phyloP scores from a whole-genome alignment of 2,329 filamentous ascomycete species.

The Verticillium nonalfalfae region DNA sequence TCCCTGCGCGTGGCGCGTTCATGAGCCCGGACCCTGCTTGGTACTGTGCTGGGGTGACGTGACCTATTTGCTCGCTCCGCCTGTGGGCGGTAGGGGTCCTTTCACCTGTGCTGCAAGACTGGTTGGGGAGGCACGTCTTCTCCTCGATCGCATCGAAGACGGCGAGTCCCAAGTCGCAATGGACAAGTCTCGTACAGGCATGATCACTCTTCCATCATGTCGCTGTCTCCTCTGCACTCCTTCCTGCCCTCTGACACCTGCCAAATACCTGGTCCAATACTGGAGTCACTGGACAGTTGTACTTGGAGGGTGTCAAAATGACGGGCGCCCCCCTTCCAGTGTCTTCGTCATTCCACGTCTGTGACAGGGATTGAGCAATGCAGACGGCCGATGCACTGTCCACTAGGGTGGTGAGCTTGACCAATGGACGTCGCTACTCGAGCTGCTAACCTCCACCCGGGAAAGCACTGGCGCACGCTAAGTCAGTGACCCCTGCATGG shows the following conservation, averaged over 20 bases:
- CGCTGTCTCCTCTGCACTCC: no score
- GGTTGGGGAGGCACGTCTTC: no score
- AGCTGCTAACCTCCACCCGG: background rate
- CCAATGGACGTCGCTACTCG: background rate
- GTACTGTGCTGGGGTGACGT: background rate
- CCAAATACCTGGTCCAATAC: no score
- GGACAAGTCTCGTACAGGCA: no score
- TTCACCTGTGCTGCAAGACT: background rate
- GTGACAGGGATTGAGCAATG: background rate
- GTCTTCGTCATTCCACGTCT: constrained; percentile 2
- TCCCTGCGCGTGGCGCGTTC: background rate
- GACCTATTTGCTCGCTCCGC: background rate
- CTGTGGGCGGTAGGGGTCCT: background rate
- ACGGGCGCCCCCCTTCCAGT: background rate
- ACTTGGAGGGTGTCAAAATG: background rate
- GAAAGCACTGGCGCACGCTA: background rate
- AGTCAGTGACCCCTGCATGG: constrained; percentile 8
- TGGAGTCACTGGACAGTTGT: no score
- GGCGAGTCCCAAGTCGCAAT: no score
- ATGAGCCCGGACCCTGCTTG: background rate
- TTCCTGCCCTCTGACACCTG: no score
- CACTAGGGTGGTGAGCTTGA: background rate
- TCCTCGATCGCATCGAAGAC: no score
- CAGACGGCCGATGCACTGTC: background rate
- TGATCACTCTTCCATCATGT: no score